Percentiles rank a stretch among this genome's conserved stretches.
phyloP scores from a whole-genome alignment of 2,329 filamentous ascomycete species.

The Nemania diffusa region DNA sequence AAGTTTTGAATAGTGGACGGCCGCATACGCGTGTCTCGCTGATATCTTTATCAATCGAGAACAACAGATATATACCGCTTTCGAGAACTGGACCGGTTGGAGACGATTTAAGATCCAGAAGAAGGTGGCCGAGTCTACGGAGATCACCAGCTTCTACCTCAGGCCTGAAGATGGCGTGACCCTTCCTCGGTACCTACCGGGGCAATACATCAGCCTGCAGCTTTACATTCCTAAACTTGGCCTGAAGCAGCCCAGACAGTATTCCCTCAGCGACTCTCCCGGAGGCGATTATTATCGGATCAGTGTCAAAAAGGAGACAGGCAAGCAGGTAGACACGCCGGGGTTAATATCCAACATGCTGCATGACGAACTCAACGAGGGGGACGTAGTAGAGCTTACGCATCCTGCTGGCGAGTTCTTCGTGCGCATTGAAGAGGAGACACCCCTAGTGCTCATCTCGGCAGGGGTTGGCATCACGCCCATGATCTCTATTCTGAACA shows the following conservation, averaged over 20 bases:
- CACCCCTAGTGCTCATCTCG: conserved; percentile 72
- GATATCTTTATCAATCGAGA: conserved; percentile 76
- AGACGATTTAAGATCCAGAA: conserved; percentile 65
- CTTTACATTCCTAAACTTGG: conserved; percentile 69
- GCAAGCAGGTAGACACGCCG: conserved; percentile 51
- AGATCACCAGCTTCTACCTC: conserved; percentile 76
- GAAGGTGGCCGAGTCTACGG: conserved; percentile 69
- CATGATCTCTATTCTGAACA: conserved; percentile 72
- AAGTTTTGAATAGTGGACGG: conserved; percentile 63
- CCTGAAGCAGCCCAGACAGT: conserved; percentile 78
- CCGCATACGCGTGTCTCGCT: conserved; percentile 77
- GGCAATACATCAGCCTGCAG: conserved; percentile 78
- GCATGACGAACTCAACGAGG: conserved; percentile 59
- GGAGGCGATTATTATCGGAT: conserved; percentile 71
- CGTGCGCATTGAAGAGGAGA: conserved; percentile 60
- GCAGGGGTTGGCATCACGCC: conserved; percentile 76
- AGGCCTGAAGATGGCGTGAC: conserved; percentile 67
- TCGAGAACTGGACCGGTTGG: conserved; percentile 59
- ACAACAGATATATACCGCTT: conserved; percentile 65
- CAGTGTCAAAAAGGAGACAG: conserved; percentile 74
- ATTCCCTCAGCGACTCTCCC: conserved; percentile 73
- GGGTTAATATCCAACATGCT: conserved; percentile 66
- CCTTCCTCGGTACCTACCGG: conserved; percentile 72
- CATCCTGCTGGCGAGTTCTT: conserved; percentile 71
- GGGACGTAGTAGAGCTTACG: conserved; percentile 65